phyloP scores from a whole-genome alignment of 495 filamentous ascomycete species.

The Cercophora sp. region DNA sequence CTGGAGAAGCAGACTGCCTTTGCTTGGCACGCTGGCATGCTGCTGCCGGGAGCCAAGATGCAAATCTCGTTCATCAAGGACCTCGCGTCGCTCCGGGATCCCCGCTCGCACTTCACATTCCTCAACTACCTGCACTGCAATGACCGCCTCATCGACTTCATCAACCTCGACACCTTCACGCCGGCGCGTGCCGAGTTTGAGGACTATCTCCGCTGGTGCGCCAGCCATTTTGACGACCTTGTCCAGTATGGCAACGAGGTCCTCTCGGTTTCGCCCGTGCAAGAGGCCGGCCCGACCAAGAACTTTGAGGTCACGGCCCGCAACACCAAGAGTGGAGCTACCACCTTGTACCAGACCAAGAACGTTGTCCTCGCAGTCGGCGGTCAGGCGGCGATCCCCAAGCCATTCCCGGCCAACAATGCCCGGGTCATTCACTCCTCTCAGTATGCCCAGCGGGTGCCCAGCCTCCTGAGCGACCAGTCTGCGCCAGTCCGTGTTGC shows the following conservation, averaged over 20 bases:
- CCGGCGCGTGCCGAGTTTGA: constrained; percentile 87
- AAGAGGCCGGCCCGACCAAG: constrained; percentile 42
- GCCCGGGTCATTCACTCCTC: constrained; percentile 80
- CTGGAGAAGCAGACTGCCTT: constrained; percentile 81
- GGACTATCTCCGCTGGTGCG: constrained; percentile 93
- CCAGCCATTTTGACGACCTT: constrained; percentile 69
- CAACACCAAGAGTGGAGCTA: constrained; percentile 32
- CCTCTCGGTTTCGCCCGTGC: constrained; percentile 52
- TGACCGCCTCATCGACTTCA: constrained; percentile 77
- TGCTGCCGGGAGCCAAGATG: constrained; percentile 89
- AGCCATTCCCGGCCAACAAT: constrained; percentile 56
- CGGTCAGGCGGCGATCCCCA: constrained; percentile 74
- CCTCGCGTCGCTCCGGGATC: constrained; percentile 81
- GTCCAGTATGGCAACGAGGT: constrained; percentile 80
- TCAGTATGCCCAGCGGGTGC: constrained; percentile 66
- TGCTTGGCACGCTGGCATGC: constrained; percentile 92
- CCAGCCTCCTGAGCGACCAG: constrained; percentile 55
- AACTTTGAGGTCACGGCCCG: constrained; percentile 44
- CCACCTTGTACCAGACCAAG: constrained; percentile 47
- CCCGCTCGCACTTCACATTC: constrained; percentile 89
- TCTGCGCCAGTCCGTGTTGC: constrained; percentile 65
- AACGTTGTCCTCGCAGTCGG: constrained; percentile 87
- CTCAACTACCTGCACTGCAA: constrained; percentile 85
- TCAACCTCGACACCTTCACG: constrained; percentile 83
- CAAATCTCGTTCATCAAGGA: constrained; percentile 99